Evolutionary conservation across 202 grass and related monocot genomes (phyloP), one percentile per base, ranked within the genome.

Genomic region (Hordeum pubiflorum): DNA sequence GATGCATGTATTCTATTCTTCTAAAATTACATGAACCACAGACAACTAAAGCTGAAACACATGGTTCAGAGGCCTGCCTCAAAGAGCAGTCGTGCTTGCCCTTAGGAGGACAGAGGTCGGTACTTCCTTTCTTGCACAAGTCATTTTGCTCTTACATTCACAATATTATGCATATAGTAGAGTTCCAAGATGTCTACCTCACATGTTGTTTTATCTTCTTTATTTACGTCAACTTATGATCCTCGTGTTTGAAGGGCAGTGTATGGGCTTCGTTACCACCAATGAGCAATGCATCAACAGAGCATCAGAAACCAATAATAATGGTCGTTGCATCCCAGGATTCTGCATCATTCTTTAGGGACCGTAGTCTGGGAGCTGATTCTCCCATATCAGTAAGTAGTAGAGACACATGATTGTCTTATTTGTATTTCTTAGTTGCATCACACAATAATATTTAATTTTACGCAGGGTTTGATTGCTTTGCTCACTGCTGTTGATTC

Each of bases 401-500:
- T 79, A 52, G 17, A 72, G 11, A 33, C 80, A 23, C 73, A 32
- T 58, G 9, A 52, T 71, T 72, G 26, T n/a, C 38, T 13, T 82
- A 56, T 75, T 24, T 32, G 22, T 68, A 38, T 76, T 72, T 10
- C 17, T 14, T 72, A 63, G 63, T 78, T 38, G 20, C 3, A 13
- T 52, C 2, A 37, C 58, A 14, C 40, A 69, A 63, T 88, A 81
- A 77, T 61, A 71, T 74, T 33, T 29, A 44, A 12, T 68, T 82
- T 37, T 85, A 38, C 63, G 32, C 82, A 98, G 95, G 95, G 95
- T 83, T 89, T 98, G 83, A 94, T 98, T 89, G 92, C 95, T 58
- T 91, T 98, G 92, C 90, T 98, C 40, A 89, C 90, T 81, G 90
- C 95, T 79, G 92, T 98, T 72, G 95, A 98, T 81, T 84, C 95